These are phyloP conservation scores for Ophiosphaerella korrae DNA, from an alignment of 2,329 filamentous ascomycete genomes.

Conservation along the genomic window DNA sequence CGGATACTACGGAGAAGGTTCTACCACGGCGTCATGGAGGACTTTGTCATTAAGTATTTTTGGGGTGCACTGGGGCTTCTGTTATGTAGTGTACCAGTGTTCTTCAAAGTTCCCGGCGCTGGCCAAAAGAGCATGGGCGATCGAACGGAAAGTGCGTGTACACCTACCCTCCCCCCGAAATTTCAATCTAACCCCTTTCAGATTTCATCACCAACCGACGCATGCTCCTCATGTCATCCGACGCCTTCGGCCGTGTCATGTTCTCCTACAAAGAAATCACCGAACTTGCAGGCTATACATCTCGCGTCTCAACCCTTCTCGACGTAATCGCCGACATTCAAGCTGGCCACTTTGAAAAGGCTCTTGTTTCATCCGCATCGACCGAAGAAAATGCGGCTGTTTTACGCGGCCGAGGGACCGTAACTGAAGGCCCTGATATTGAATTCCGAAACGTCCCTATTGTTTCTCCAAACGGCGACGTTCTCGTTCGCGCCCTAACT, in stretches of 20 bases:
- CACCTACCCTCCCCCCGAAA: neutral
- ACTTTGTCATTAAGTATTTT: conserved; percentile 99
- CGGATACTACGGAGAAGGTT: conserved; percentile 87
- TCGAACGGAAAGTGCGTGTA: conserved; percentile 62
- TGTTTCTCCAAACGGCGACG: conserved; percentile 94
- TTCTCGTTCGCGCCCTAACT: conserved; percentile 82
- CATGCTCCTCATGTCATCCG: conserved; percentile 89
- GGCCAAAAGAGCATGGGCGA: conserved; percentile 67
- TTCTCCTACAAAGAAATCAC: conserved; percentile 77
- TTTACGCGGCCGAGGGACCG: conserved; percentile 77
- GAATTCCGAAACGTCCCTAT: conserved; percentile 90
- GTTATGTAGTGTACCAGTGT: conserved; percentile 93
- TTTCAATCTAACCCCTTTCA: conserved; percentile 33
- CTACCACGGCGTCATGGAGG: conserved; percentile 99
- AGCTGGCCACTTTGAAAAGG: conserved; percentile 91
- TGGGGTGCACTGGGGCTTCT: conserved; percentile 93
- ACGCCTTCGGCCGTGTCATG: conserved; percentile 59
- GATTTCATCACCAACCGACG: conserved; percentile 92
- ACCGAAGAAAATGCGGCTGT: conserved; percentile 83
- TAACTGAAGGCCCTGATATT: conserved; percentile 82
- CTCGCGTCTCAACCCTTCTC: conserved; percentile 84
- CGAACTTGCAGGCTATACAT: conserved; percentile 93
- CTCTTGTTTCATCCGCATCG: conserved; percentile 85
- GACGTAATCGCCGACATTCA: conserved; percentile 95
- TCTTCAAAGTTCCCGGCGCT: conserved; percentile 83